Percentiles rank a stretch among this genome's conserved stretches.
These are phyloP conservation scores for Metarhizium rileyi DNA, from an alignment of 2,329 filamentous ascomycete genomes.

Conservation along the genomic window DNA sequence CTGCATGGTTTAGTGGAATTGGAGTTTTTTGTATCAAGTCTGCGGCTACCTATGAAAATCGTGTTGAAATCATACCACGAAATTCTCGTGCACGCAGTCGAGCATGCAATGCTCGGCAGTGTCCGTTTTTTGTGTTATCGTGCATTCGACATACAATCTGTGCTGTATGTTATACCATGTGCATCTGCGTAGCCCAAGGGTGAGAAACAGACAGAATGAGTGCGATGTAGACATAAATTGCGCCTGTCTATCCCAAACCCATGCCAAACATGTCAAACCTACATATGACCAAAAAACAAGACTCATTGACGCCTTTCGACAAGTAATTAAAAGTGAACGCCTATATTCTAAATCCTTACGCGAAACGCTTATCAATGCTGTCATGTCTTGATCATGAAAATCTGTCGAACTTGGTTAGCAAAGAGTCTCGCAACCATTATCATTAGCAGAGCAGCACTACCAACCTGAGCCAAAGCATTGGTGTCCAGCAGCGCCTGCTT, in stretches of 20 bases:
- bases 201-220: background rate
- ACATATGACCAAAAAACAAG: background rate
- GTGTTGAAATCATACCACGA: background rate
- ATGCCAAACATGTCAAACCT: background rate
- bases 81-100: background rate
- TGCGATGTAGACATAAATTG: background rate
- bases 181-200: background rate
- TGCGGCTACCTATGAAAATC: background rate
- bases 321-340: background rate
- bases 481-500: constrained; percentile 71
- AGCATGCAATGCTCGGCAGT: too few relatives aligned
- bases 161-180: background rate
- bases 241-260: background rate
- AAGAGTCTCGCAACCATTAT: background rate
- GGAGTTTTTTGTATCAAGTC: background rate
- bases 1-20: background rate
- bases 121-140: background rate
- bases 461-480: constrained; percentile 76
- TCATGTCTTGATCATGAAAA: constrained; percentile 56
- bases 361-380: background rate
- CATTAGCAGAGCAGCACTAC: constrained; percentile 9
- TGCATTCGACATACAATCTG: background rate
- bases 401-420: constrained; percentile 30
- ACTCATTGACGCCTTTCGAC: background rate
- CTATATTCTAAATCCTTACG: background rate